Evolutionary conservation across 176 grass and related monocot genomes (phyloP).

Genomic region (Carex cristatella): DNA sequence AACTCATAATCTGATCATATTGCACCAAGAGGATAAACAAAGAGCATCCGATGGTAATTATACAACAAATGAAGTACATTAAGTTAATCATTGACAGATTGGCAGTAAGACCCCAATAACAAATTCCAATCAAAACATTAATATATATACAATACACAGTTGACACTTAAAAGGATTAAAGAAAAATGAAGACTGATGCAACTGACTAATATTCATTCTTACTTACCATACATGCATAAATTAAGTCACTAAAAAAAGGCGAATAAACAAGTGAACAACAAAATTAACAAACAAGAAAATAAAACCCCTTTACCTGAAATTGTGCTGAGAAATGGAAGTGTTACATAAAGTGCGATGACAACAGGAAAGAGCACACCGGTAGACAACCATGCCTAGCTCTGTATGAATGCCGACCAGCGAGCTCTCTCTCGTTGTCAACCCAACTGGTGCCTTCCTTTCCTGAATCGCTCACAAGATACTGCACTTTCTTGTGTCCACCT

Average conservation of each 20-base stretch:
- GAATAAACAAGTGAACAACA: not conserved
- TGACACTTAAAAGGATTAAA: not conserved
- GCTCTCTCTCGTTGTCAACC: conserved; percentile 36
- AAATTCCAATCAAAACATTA: not conserved
- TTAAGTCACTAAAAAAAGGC: not conserved
- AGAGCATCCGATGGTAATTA: not conserved
- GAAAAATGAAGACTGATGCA: not conserved
- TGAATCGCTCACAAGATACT: not conserved
- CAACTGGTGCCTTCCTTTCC: not conserved
- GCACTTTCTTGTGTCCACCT: not conserved
- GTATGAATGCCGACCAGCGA: conserved; percentile 26
- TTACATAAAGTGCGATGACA: conserved; percentile 17
- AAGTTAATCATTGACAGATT: not conserved
- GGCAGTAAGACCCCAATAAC: not conserved
- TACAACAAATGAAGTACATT: not conserved
- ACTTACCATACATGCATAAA: not conserved
- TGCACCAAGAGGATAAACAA: not conserved
- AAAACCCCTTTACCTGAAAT: not conserved
- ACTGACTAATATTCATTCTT: not conserved
- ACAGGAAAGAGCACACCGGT: conserved; percentile 35
- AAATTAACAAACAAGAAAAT: not conserved
- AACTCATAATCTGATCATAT: not conserved
- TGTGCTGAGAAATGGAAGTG: not conserved
- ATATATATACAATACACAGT: not conserved
- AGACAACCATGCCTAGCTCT: not conserved